These are phyloP conservation scores for Colletotrichum tabaci DNA, from an alignment of 2,329 filamentous ascomycete species.

Conservation along the genomic window DNA sequence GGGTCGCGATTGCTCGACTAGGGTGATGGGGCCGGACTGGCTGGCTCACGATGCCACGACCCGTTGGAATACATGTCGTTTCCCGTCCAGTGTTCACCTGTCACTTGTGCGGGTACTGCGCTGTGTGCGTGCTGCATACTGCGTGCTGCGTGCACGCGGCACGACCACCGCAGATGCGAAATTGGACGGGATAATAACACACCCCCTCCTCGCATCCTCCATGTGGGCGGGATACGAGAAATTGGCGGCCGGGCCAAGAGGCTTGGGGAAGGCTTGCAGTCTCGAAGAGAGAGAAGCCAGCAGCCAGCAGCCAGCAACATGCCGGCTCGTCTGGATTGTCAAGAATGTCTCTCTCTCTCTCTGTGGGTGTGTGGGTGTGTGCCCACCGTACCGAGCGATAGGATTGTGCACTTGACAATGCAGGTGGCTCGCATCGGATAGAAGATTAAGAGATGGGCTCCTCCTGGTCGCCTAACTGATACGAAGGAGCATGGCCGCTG, in stretches of 20 bases:
- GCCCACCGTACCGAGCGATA: not conserved
- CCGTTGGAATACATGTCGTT: not conserved
- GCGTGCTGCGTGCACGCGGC: slow-evolving; percentile 15
- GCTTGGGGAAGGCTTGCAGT: slow-evolving; percentile 34
- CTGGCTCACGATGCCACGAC: slow-evolving; percentile 6
- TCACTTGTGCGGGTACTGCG: slow-evolving; percentile 1
- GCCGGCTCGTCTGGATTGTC: slow-evolving; percentile 14
- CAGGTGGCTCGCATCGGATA: slow-evolving; percentile 32
- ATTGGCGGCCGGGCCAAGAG: slow-evolving; percentile 35
- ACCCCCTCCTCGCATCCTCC: slow-evolving; percentile 14
- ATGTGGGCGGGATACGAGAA: slow-evolving; percentile 34
- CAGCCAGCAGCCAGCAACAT: slow-evolving; percentile 21
- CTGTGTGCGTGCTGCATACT: slow-evolving; percentile 1
- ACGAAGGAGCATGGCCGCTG: not conserved
- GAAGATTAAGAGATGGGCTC: slow-evolving; percentile 12
- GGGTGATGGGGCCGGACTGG: slow-evolving; percentile 1
- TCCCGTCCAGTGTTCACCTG: not conserved
- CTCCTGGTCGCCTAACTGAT: not conserved
- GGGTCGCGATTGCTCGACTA: slow-evolving; percentile 6
- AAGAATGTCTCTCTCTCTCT: not conserved
- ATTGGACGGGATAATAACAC: slow-evolving; percentile 36
- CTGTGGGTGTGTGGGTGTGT: not conserved
- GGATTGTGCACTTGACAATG: not conserved
- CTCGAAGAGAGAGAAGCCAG: not conserved
- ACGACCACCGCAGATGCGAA: slow-evolving; percentile 20